Conservation (phyloP, 208 protist species). For the Acanthamoeba triangularis region DNA sequence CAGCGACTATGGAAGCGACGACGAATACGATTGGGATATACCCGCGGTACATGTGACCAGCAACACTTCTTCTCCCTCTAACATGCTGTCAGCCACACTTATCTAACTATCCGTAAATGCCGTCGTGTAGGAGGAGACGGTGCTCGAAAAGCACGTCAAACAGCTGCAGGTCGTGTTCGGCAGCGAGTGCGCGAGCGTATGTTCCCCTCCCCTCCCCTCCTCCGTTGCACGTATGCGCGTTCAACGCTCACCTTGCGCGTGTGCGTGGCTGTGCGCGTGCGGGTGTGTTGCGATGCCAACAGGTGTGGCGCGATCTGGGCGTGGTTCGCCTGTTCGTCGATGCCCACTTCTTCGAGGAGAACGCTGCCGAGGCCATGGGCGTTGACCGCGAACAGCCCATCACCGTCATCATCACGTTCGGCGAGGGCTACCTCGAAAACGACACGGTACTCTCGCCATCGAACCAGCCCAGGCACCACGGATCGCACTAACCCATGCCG, state of each 20-base stretch:
- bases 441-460: background rate
- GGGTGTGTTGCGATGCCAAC: background rate
- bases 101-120: background rate
- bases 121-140: conserved; percentile 11
- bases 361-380: conserved; percentile 27
- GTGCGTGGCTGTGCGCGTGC: too few species aligned
- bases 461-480: too few species aligned
- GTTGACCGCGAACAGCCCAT: conserved; percentile 39
- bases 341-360: conserved; percentile 52
- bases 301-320: conserved; percentile 20
- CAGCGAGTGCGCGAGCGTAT: conserved; percentile 10
- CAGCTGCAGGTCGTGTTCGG: conserved; percentile 56
- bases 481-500: too few species aligned
- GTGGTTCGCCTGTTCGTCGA: conserved; percentile 47
- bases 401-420: conserved; percentile 32
- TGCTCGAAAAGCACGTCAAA: conserved; percentile 67
- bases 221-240: background rate
- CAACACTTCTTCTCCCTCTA: background rate
- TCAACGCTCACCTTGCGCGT: too few species aligned
- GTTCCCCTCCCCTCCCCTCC: background rate
- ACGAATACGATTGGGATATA: conserved; percentile 29
- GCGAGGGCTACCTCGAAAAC: conserved; percentile 56
- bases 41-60: background rate
- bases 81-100: background rate
- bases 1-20: background rate